These are phyloP conservation scores for Sorghum bicolor DNA, from an alignment of 176 grass and related monocot species.

Conservation along the genomic window DNA sequence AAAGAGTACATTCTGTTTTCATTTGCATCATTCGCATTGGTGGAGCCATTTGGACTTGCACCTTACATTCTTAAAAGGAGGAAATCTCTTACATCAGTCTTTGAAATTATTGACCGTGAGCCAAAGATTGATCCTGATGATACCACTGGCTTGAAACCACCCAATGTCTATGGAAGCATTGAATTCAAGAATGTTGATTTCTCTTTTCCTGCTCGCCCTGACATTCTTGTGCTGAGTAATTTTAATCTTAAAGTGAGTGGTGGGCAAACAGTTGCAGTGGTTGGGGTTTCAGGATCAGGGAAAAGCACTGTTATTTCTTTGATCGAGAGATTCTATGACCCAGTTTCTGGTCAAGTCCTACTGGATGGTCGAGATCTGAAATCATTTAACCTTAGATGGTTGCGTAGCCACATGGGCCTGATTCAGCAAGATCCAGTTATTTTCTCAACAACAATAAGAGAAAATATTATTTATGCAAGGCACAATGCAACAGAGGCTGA, in stretches of 20 bases:
- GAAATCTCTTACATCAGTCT: constrained; percentile 89
- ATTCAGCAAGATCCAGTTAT: constrained; percentile 96
- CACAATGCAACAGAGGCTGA: constrained; percentile 98
- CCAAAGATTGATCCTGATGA: constrained; percentile 97
- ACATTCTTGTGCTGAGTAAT: constrained; percentile 93
- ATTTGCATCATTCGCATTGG: constrained; percentile 92
- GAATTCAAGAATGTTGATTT: constrained; percentile 99
- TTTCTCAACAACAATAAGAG: constrained; percentile 98
- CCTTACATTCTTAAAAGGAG: constrained; percentile 97
- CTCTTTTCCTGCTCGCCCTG: constrained; percentile 78
- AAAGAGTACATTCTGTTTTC: constrained; percentile 99
- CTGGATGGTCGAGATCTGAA: constrained; percentile 97
- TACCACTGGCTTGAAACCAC: constrained; percentile 90
- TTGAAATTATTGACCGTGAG: constrained; percentile 98
- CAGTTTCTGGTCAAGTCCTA: constrained; percentile 88
- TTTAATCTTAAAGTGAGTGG: constrained; percentile 95
- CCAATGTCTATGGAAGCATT: constrained; percentile 97
- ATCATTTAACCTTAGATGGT: constrained; percentile 90
- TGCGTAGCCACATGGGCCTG: constrained; percentile 96
- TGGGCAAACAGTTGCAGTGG: constrained; percentile 93
- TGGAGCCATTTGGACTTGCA: constrained; percentile 97
- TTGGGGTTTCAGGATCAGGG: constrained; percentile 92
- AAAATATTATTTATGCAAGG: constrained; percentile 97
- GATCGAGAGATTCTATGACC: constrained; percentile 95
- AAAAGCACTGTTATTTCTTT: constrained; percentile 99